Evolutionary conservation across 2,329 filamentous ascomycete genomes (phyloP).

Genomic region (Alternaria atra): DNA sequence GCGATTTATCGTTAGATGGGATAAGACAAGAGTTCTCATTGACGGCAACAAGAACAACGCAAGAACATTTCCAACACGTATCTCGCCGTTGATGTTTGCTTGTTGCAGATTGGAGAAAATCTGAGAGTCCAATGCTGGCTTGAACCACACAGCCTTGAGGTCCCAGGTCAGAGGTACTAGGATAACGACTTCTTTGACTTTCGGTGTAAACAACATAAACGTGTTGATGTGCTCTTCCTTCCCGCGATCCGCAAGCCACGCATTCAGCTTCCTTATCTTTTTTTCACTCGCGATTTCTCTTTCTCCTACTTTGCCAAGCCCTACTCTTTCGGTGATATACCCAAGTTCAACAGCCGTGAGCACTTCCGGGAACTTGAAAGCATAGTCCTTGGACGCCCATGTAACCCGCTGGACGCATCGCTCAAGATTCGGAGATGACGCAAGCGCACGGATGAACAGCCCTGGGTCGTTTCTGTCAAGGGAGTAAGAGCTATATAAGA

Average conservation of each 20-base stretch:
- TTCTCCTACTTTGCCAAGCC: background rate
- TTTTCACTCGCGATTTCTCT: background rate
- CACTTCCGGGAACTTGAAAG: background rate
- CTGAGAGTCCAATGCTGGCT: background rate
- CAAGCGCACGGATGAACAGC: constrained; percentile 14
- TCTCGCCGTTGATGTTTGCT: background rate
- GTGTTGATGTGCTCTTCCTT: background rate
- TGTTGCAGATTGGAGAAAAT: constrained; percentile 4
- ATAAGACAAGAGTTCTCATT: constrained; percentile 7
- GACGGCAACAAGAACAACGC: constrained; percentile 8
- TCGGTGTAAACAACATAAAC: constrained; percentile 5
- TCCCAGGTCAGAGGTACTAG: background rate
- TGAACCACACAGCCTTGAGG: constrained; percentile 5
- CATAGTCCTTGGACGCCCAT: constrained; percentile 1
- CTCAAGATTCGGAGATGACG: background rate
- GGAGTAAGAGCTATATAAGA: constrained; percentile 2
- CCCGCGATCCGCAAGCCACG: background rate
- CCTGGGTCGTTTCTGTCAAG: background rate
- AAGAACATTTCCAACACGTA: constrained; percentile 7
- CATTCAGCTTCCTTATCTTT: background rate
- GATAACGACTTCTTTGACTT: background rate
- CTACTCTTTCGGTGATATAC: constrained; percentile 1
- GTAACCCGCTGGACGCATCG: constrained; percentile 1
- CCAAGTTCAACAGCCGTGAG: background rate
- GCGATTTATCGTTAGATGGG: background rate